Evolutionary conservation across 2,329 filamentous ascomycete genomes (phyloP).

Genomic region (Fusarium verrucosum): DNA sequence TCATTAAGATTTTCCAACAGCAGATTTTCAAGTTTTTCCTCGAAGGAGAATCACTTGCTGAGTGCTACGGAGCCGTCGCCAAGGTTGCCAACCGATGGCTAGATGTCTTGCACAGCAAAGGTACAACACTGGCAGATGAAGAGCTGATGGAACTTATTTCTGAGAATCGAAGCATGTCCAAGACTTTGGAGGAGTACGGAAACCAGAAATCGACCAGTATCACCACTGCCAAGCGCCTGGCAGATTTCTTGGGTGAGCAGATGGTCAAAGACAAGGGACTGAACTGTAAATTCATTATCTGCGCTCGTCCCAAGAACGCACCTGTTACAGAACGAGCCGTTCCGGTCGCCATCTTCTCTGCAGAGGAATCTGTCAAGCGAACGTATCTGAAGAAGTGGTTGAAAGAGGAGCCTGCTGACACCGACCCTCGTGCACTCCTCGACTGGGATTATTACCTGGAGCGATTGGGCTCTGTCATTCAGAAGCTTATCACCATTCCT

Average conservation of each 20-base stretch:
- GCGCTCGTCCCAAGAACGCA: conserved; percentile 82
- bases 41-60: conserved; percentile 84
- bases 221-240: conserved; percentile 92
- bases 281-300: conserved; percentile 99
- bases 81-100: conserved; percentile 97
- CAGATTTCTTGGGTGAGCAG: conserved; percentile 95
- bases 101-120: conserved; percentile 90
- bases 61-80: conserved; percentile 91
- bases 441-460: conserved; percentile 99
- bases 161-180: conserved; percentile 97
- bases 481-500: conserved; percentile 98
- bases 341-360: conserved; percentile 96
- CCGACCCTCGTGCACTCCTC: conserved; percentile 87
- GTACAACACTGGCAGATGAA: conserved; percentile 90
- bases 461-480: conserved; percentile 93
- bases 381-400: conserved; percentile 95
- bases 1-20: conserved; percentile 99
- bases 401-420: conserved; percentile 89
- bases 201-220: conserved; percentile 98
- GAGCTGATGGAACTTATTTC: conserved; percentile 99
- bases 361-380: conserved; percentile 86
- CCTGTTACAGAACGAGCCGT: conserved; percentile 95
- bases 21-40: conserved; percentile 99
- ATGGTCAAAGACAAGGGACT: conserved; percentile 99
- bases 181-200: conserved; percentile 96